Conservation (phyloP, 106 monocot species). For the Posidonia australis region DNA sequence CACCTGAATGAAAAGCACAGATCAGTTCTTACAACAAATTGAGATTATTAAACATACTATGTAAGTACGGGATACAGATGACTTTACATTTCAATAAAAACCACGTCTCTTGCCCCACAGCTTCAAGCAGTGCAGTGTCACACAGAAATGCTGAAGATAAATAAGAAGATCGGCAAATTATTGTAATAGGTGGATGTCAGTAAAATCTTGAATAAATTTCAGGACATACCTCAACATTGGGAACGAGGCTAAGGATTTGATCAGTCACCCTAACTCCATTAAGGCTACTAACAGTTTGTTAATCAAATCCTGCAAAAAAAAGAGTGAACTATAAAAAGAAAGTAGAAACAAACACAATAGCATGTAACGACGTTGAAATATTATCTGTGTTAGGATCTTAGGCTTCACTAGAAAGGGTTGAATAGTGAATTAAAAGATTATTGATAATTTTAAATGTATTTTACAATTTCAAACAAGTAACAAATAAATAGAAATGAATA, state of each 20-base stretch:
- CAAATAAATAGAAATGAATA: too few species aligned
- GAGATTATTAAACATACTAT: not conserved
- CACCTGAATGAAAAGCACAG: constrained; percentile 31
- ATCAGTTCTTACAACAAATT: not conserved
- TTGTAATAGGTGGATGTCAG: not conserved
- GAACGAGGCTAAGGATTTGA: constrained; percentile 90
- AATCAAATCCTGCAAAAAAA: too few species aligned
- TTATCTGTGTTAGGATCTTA: too few species aligned
- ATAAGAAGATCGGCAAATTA: constrained; percentile 4
- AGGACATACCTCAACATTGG: constrained; percentile 56
- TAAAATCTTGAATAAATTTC: not conserved
- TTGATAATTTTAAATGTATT: too few species aligned
- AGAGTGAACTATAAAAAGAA: too few species aligned
- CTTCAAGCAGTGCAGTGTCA: constrained; percentile 74
- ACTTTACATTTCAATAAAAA: constrained; percentile 91
- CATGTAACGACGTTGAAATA: too few species aligned
- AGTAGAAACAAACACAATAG: too few species aligned
- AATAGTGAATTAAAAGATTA: too few species aligned
- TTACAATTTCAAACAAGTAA: too few species aligned
- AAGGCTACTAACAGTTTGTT: constrained; percentile 83
- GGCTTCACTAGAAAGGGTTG: too few species aligned
- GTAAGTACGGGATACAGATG: not conserved
- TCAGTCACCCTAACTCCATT: constrained; percentile 98
- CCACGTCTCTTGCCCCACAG: constrained; percentile 91
- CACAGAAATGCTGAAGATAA: constrained; percentile 61